These are phyloP conservation scores for Lojkania enalia DNA, from an alignment of 2,329 filamentous ascomycete genomes.

Conservation along the genomic window DNA sequence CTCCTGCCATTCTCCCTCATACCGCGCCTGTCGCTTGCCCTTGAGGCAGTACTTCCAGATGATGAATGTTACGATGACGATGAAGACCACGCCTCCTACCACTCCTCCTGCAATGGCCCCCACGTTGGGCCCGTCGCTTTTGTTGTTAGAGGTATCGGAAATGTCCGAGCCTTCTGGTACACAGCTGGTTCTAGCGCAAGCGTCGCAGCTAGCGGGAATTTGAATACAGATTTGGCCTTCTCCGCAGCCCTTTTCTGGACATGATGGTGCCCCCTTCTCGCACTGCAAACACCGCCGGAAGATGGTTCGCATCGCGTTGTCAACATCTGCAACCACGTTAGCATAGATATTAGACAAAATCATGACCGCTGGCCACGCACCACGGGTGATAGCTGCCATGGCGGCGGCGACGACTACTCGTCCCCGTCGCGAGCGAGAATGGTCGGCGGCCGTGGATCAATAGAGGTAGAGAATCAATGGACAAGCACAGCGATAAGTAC, in stretches of 20 bases:
- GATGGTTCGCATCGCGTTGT: constrained; percentile 46
- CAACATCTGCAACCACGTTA: constrained; percentile 32
- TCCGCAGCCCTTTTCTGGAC: constrained; percentile 58
- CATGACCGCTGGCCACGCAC: constrained; percentile 10
- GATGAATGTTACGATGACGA: constrained; percentile 75
- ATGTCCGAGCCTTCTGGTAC: constrained; percentile 45
- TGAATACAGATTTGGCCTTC: constrained; percentile 62
- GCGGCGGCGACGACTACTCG: constrained; percentile 5
- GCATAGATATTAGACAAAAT: constrained; percentile 1
- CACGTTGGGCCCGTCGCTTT: constrained; percentile 61
- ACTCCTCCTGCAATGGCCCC: constrained; percentile 93
- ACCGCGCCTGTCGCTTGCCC: constrained; percentile 71
- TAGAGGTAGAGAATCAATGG: constrained; percentile 1
- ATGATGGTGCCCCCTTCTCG: constrained; percentile 55
- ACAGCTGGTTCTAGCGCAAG: constrained; percentile 63
- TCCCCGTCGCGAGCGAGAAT: constrained; percentile 5
- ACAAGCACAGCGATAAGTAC: constrained; percentile 10
- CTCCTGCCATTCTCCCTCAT: constrained; percentile 61
- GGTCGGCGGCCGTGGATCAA: constrained; percentile 11
- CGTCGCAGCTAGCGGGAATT: constrained; percentile 60
- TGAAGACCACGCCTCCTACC: constrained; percentile 75
- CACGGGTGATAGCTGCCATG: constrained; percentile 22
- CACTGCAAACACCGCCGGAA: constrained; percentile 66
- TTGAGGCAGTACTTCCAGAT: constrained; percentile 89
- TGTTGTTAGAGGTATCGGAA: constrained; percentile 32